These are phyloP conservation scores for Ottelia alismoides DNA, from an alignment of 106 monocot species.

Conservation along the genomic window DNA sequence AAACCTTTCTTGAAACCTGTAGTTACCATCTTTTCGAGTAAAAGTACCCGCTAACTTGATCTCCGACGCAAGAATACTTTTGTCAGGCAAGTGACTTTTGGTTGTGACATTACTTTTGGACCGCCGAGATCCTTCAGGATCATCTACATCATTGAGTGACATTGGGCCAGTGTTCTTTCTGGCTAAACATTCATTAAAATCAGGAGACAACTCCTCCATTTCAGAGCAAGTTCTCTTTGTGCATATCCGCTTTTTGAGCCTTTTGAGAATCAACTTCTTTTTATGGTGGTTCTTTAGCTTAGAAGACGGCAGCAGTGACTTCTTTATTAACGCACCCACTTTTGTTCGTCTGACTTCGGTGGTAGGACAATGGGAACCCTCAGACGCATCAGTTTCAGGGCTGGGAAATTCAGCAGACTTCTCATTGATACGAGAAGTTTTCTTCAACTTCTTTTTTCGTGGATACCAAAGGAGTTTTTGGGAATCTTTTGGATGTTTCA, in stretches of 20 bases:
- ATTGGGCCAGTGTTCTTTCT: background rate
- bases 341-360: slow-evolving; percentile 2
- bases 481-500: slow-evolving; percentile 16
- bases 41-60: too few species aligned
- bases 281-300: background rate
- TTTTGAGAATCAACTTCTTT: slow-evolving; percentile 11
- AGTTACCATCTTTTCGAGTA: too few species aligned
- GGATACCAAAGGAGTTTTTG: slow-evolving; percentile 5
- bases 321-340: background rate
- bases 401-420: too few species aligned
- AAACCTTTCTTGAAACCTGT: background rate
- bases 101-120: too few species aligned
- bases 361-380: too few species aligned
- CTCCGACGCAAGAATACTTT: too few species aligned
- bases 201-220: too few species aligned
- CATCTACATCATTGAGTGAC: background rate
- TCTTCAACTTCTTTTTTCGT: slow-evolving; percentile 16
- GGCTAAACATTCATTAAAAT: too few species aligned
- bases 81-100: too few species aligned
- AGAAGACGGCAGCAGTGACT: background rate
- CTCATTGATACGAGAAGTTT: too few species aligned
- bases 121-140: too few species aligned
- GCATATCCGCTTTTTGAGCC: slow-evolving; percentile 29
- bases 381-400: too few species aligned
- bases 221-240: slow-evolving; percentile 5